Base-by-base conservation (phyloP, 2,329 filamentous ascomycete genomes). In the Epichloe aotearoae region DNA sequence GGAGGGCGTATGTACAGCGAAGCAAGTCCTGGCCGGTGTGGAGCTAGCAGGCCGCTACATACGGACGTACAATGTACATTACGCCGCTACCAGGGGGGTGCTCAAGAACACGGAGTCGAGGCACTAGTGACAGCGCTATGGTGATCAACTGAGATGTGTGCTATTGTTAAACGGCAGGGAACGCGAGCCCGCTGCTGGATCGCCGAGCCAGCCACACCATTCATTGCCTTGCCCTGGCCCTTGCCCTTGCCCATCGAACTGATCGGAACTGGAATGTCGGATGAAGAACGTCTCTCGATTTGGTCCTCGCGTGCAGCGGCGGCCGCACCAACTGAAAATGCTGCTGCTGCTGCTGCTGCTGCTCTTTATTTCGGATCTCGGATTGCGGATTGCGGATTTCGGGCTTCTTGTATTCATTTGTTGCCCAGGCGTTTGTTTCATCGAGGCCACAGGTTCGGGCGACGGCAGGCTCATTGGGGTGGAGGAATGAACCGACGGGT, bases 281-380 rank as follows among this genome's bases (percentile, higher is more conserved):
- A 49, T 43, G 40, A 37, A n/a, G 47, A 47, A 44, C 47, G 14
- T 49, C 39, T 23, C 40, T 44, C 40, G 30, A 44, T 52, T 46
- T 46, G 23, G 26, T 43, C 36, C n/a, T 40, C 23, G 40, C 44
- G 23, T 38, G 44, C 11, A 36, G 26, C n/a, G 17, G 17, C 39
- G 17, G 17, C 39, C 17, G 47, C 30, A 23, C 42, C n/a, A 19
- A 5, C 14, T 8, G 10, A 5, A n/a, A n/a, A 3, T 39, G 19
- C 17, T 42, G 12, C 23, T 42, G 33, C 17, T 39, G 19, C 17
- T 42, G 12, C 23, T 42, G 33, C 17, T 47, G 5, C 45, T n/a
- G 19, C 34, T 39, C 34, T 39, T 47, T 14, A 19, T 6, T 20
- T 45, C 23, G 23, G 43, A 30, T 30, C 3, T 30, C 12, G 36